Conservation (phyloP, 306 rosid genomes). For the Quercus alba region DNA sequence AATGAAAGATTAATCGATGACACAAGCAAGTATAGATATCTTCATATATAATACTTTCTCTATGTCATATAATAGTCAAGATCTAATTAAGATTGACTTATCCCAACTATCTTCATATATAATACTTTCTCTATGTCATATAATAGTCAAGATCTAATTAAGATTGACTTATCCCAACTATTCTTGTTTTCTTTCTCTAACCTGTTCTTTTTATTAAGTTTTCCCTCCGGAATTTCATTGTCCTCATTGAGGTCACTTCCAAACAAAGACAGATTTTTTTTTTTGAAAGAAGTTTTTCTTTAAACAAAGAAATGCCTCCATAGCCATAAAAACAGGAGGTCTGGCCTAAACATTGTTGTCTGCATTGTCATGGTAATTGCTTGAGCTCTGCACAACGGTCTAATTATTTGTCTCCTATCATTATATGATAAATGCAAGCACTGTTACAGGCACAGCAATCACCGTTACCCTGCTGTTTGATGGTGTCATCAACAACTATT, state of each 20-base stretch:
- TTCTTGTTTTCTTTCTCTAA: neutral
- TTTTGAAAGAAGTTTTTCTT: neutral
- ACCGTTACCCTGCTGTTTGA: neutral
- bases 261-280: neutral
- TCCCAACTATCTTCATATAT: neutral
- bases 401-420: neutral
- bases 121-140: neutral
- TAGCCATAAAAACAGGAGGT: neutral
- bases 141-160: neutral
- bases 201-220: neutral
- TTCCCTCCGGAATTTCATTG: neutral
- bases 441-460: neutral
- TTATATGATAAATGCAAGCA: neutral
- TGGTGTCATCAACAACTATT: neutral
- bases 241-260: neutral
- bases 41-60: too few relatives aligned
- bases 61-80: neutral
- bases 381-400: neutral
- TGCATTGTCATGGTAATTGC: neutral
- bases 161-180: neutral
- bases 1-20: neutral
- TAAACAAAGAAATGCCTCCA: neutral
- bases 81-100: neutral
- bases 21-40: neutral
- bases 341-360: neutral